These are phyloP conservation scores for Beauveria sp. DNA, from an alignment of 2,329 filamentous ascomycete species.

Conservation along the genomic window DNA sequence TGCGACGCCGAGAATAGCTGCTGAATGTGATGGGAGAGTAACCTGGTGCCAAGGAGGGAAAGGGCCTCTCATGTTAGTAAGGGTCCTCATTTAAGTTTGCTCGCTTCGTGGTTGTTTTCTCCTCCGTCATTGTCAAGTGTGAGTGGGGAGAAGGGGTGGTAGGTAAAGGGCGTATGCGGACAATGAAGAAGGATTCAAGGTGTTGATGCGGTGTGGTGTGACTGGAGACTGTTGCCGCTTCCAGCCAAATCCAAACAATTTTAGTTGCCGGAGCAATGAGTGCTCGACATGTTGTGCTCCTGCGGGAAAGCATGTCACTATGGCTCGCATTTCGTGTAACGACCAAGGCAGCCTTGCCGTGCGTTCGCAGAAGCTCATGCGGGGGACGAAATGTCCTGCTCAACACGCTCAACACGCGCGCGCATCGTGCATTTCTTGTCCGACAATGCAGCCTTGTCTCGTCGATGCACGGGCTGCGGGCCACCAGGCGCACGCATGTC, in stretches of 20 bases:
- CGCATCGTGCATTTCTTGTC: neutral
- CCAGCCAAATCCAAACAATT: neutral
- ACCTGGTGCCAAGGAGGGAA: constrained; percentile 35
- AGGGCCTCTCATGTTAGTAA: constrained; percentile 13
- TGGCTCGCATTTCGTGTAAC: neutral
- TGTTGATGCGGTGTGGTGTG: neutral
- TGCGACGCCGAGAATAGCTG: constrained; percentile 54
- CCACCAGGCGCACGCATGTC: neutral
- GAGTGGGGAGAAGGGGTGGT: neutral
- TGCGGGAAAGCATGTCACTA: neutral
- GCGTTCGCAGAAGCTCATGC: neutral
- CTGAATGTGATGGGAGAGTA: constrained; percentile 50
- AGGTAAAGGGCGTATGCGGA: neutral
- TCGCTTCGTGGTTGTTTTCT: constrained; percentile 5
- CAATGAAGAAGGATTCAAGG: neutral
- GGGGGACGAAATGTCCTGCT: neutral
- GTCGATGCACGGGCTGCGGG: neutral
- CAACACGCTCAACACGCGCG: neutral
- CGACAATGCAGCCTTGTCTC: neutral
- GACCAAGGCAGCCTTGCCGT: neutral
- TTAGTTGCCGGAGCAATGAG: neutral
- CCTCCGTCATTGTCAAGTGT: neutral
- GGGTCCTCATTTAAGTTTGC: neutral
- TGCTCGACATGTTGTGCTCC: neutral
- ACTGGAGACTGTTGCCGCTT: neutral